Evolutionary conservation across 2,329 filamentous ascomycete genomes (phyloP).

Genomic region (Fusarium kyushuense): DNA sequence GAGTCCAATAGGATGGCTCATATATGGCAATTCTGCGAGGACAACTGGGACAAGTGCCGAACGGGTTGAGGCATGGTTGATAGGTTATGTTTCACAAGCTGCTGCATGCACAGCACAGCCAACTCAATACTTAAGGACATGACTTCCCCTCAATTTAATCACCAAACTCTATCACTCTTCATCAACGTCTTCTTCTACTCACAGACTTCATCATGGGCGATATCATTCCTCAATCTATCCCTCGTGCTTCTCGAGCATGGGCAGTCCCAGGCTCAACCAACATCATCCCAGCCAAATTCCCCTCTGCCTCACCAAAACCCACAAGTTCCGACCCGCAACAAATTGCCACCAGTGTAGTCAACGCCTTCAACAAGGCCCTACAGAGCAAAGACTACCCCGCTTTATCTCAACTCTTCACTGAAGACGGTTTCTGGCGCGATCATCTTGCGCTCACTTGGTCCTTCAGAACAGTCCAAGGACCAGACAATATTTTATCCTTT

Average conservation of each 20-base stretch:
- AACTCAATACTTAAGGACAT: constrained; percentile 14
- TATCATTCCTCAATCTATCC: constrained; percentile 36
- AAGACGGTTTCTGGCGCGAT: constrained; percentile 68
- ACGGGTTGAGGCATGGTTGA: background rate
- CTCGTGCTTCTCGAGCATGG: constrained; percentile 45
- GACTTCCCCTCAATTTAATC: constrained; percentile 18
- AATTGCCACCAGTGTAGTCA: constrained; percentile 55
- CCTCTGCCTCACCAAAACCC: constrained; percentile 45
- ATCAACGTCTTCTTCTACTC: background rate
- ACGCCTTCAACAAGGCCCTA: constrained; percentile 57
- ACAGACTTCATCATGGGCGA: constrained; percentile 35
- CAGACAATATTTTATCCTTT: constrained; percentile 55
- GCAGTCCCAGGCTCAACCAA: constrained; percentile 66
- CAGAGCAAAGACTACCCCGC: constrained; percentile 50
- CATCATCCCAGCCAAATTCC: constrained; percentile 60
- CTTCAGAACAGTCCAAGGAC: constrained; percentile 63
- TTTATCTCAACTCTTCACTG: constrained; percentile 48
- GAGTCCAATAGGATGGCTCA: background rate
- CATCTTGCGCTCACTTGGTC: constrained; percentile 69
- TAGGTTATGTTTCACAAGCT: constrained; percentile 15
- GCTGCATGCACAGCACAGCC: background rate
- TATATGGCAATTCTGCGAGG: background rate
- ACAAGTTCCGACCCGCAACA: constrained; percentile 51
- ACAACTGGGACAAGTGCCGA: background rate
- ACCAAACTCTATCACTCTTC: background rate